Evolutionary conservation across 1,284 basidiomycete species (phyloP), one percentile per base, ranked within the genome.

Genomic region (Volvariella surrecta): DNA sequence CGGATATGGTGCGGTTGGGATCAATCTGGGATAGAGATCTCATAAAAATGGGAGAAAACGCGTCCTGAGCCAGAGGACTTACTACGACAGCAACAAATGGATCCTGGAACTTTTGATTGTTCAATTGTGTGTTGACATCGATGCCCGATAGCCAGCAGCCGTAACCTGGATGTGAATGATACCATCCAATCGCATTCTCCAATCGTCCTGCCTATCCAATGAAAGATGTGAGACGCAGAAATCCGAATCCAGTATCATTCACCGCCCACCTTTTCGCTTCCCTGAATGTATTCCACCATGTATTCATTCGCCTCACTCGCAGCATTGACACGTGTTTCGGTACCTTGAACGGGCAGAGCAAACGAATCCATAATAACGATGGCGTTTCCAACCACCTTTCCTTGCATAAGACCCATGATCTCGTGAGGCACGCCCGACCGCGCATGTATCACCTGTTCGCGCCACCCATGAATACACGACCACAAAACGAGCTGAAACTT

Each of bases 331-430:
- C 95, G 81, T 38, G 96, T 99, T 64, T 99, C 95, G 0, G 96
- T 99, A n/a, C 95, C 95, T 61, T 98, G 90, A 1, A 99, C 96
- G 1, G 95, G 95, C 2, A 99, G 71, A 2, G 96, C 94, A 51
- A 98, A 98, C 2, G 89, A 90, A 62, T 99, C 96, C 76, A 96
- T 85, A 53, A 99, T 82, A 45, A 97, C 88, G 45, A 97, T 76
- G 0, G 90, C 78, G 47, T 78, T 77, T 6, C 85, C 89, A 35
- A 93, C 74, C 18, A 97, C 84, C 65, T 96, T 96, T 40, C 95
- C 95, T 63, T 97, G 92, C 94, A 99, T 97, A 37, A 98, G 73
- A 7, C 96, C 96, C 96, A 99, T 99, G 58, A 99, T 96, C 68
- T 99, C 95, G 67, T 97, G 91, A 44, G 88, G 86, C 2, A 96